Percentiles rank a stretch among this genome's conserved stretches.
These are phyloP conservation scores for Ophiostoma sp. DNA, from an alignment of 2,329 filamentous ascomycete species.

Conservation along the genomic window DNA sequence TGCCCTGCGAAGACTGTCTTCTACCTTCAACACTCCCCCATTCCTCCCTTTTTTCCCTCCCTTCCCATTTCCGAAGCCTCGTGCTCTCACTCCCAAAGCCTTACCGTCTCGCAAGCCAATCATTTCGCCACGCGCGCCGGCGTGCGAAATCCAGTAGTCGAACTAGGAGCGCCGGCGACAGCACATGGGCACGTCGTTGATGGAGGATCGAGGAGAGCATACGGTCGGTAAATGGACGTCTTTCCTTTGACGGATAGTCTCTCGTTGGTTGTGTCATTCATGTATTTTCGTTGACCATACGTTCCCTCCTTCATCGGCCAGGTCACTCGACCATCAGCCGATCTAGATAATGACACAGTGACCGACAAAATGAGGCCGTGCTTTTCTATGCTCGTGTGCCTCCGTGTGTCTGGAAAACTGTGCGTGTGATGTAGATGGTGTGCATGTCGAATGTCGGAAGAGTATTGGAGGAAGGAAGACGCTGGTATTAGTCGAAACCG, in stretches of 20 bases:
- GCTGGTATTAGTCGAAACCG: background rate
- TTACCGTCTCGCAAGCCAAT: conserved; percentile 27
- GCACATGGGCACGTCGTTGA: conserved; percentile 17
- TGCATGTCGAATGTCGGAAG: background rate
- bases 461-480: background rate
- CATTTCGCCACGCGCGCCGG: conserved; percentile 29
- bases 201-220: background rate
- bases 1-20: background rate
- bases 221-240: background rate
- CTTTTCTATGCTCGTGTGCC: background rate
- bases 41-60: background rate
- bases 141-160: conserved; percentile 7
- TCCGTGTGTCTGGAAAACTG: background rate
- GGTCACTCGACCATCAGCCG: background rate
- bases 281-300: background rate
- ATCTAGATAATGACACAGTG: background rate
- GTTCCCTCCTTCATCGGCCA: background rate
- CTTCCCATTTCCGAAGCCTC: conserved; percentile 1
- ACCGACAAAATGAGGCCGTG: background rate
- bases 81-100: conserved; percentile 20
- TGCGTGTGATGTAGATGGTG: background rate
- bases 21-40: background rate
- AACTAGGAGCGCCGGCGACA: conserved; percentile 2
- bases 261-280: background rate
- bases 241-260: background rate